Evolutionary conservation across 495 filamentous ascomycete species (phyloP).

Genomic region (Trichoderma gamsii): DNA sequence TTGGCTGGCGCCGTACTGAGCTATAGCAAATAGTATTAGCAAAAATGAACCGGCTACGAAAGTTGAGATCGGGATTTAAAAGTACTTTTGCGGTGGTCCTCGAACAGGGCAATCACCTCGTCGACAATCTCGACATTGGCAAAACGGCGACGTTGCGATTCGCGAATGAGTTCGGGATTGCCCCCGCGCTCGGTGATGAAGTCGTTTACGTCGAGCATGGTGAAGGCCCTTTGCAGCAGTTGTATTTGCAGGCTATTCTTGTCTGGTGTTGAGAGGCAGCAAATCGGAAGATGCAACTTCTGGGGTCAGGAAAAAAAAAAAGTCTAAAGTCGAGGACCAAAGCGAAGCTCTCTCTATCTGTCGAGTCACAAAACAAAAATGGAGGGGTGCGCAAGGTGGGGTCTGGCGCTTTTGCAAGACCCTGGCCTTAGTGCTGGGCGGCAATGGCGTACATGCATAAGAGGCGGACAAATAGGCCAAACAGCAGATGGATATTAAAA

Average conservation of each 20-base stretch:
- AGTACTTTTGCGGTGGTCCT: constrained; percentile 76
- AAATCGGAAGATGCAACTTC: background rate
- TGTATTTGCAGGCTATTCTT: background rate
- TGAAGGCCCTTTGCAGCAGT: background rate
- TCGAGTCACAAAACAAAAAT: constrained; percentile 2
- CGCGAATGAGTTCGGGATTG: constrained; percentile 79
- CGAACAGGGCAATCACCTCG: constrained; percentile 79
- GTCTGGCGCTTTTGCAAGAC: background rate
- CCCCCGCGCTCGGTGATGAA: constrained; percentile 76
- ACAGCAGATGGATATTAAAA: too few species aligned
- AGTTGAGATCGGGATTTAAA: constrained; percentile 15
- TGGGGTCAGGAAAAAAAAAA: background rate
- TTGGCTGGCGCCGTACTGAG: constrained; percentile 73
- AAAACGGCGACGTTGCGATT: constrained; percentile 75
- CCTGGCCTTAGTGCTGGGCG: background rate
- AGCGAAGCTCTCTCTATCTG: background rate
- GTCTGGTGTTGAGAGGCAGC: too few species aligned
- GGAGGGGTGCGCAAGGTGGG: constrained; percentile 11
- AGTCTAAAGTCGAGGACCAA: background rate
- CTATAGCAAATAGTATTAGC: constrained; percentile 33
- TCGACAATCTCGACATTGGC: constrained; percentile 80
- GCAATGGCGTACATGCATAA: too few species aligned
- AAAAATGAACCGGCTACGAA: background rate
- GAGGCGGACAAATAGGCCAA: too few species aligned
- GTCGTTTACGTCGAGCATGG: constrained; percentile 37